Conservation (phyloP, 1,284 basidiomycete genomes). For the Austropuccinia psidii region DNA sequence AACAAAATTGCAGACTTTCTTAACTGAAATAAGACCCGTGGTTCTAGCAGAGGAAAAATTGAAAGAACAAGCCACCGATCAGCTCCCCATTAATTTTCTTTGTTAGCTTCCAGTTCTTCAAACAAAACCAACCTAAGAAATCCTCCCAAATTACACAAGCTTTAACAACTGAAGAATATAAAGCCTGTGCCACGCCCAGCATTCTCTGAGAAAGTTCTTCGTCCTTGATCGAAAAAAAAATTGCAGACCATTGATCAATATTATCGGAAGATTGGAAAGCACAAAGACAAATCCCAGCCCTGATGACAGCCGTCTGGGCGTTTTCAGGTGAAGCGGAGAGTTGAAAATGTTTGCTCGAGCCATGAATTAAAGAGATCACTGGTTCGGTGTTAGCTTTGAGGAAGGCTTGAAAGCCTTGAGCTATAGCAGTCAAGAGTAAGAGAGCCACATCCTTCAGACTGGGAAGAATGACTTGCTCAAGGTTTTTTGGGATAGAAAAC, state of each 20-base stretch:
- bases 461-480: background rate
- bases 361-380: background rate
- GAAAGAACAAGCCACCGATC: background rate
- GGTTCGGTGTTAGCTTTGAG: slow-evolving; percentile 14
- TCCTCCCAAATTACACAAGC: slow-evolving; percentile 32
- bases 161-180: slow-evolving; percentile 23
- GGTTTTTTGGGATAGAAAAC: slow-evolving; percentile 1
- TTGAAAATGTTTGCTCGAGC: background rate
- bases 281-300: slow-evolving; percentile 16
- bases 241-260: slow-evolving; percentile 7
- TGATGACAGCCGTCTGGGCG: slow-evolving; percentile 1
- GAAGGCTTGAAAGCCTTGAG: slow-evolving; percentile 35
- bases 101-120: background rate
- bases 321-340: background rate
- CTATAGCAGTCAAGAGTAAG: slow-evolving; percentile 19
- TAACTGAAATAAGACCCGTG: slow-evolving; percentile 15
- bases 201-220: slow-evolving; percentile 7
- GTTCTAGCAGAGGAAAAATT: slow-evolving; percentile 19
- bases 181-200: slow-evolving; percentile 23
- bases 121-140: slow-evolving; percentile 16
- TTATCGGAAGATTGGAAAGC: slow-evolving; percentile 6
- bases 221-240: background rate
- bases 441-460: background rate
- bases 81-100: too few species aligned
- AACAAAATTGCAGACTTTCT: slow-evolving; percentile 27